Percentiles rank a stretch among this genome's conserved stretches.
Conservation (phyloP, 768 basidiomycete species). For the Lanmaoa rubissima region DNA sequence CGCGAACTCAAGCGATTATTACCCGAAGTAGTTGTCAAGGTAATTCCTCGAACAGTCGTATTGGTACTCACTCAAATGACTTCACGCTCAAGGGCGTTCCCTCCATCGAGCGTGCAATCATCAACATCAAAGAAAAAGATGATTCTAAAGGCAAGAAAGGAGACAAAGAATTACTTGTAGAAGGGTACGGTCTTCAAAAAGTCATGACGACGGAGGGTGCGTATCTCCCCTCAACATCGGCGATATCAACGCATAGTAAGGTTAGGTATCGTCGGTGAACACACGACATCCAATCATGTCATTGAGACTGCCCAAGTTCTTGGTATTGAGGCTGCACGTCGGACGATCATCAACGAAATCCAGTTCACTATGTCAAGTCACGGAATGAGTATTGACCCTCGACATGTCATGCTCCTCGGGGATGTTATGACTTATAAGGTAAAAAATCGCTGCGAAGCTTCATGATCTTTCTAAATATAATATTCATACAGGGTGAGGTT, state of each 20-base stretch:
- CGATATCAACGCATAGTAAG: neutral
- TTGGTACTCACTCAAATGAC: neutral
- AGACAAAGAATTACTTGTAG: constrained; percentile 90
- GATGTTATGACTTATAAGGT: constrained; percentile 99
- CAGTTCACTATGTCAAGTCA: constrained; percentile 96
- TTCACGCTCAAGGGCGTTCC: constrained; percentile 64
- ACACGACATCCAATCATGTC: constrained; percentile 95
- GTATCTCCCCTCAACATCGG: constrained; percentile 7
- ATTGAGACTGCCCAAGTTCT: constrained; percentile 94
- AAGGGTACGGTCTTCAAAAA: constrained; percentile 94
- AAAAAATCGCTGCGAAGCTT: constrained; percentile 1
- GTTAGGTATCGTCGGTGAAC: constrained; percentile 85
- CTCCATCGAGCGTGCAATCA: constrained; percentile 87
- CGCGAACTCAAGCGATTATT: constrained; percentile 84
- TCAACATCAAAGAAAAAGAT: constrained; percentile 91
- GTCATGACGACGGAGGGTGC: constrained; percentile 97
- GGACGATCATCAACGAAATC: constrained; percentile 95
- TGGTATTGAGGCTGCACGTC: constrained; percentile 96
- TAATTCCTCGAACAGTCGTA: constrained; percentile 24
- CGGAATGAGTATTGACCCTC: constrained; percentile 97
- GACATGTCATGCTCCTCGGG: constrained; percentile 96
- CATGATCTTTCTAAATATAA: neutral
- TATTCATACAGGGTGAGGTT: constrained; percentile 77
- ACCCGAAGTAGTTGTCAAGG: constrained; percentile 89
- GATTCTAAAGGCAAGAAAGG: constrained; percentile 77